Percentiles rank a stretch among this genome's conserved stretches.
These are phyloP conservation scores for bread wheat (Triticum aestivum) DNA, from an alignment of 176 grass and related monocot genomes.

Conservation along the genomic window IWGSC_CS_RefSeq_v2.1 NC_057813.1:471517833-471518332, in stretches of 20 bases:
- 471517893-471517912: conserved; percentile 36
- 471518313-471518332: neutral
- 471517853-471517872: conserved; percentile 9
- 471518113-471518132: conserved; percentile 76
- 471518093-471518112: conserved; percentile 86
- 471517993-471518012: conserved; percentile 58
- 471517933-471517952: conserved; percentile 64
- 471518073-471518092: conserved; percentile 70
- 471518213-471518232: conserved; percentile 25
- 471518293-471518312: neutral
- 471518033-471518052: conserved; percentile 67
- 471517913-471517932: conserved; percentile 42
- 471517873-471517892: conserved; percentile 28
- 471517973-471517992: conserved; percentile 51
- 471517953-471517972: conserved; percentile 64
- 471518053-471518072: conserved; percentile 83
- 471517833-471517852: conserved; percentile 27
- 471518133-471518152: conserved; percentile 78
- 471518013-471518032: conserved; percentile 65
- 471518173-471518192: conserved; percentile 72
- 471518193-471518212: conserved; percentile 71
- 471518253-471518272: neutral
- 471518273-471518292: neutral
- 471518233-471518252: neutral
- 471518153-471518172: conserved; percentile 68